These are phyloP conservation scores for Sclerotinia subarctica DNA, from an alignment of 2,329 filamentous ascomycete species.

Conservation along the genomic window DNA sequence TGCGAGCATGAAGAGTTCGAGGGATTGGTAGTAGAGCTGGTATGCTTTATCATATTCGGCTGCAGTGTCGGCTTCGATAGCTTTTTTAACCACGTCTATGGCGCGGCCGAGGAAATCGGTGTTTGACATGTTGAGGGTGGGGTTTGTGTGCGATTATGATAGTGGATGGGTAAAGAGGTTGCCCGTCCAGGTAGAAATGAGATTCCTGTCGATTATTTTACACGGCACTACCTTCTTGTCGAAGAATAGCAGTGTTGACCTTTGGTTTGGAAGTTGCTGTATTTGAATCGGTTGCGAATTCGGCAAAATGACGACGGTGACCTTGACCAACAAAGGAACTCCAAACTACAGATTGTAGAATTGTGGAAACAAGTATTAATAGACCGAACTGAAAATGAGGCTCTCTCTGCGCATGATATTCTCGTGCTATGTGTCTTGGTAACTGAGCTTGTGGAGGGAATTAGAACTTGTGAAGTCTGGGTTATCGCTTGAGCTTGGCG, in stretches of 20 bases:
- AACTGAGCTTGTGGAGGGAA: slow-evolving; percentile 4
- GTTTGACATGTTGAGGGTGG: slow-evolving; percentile 68
- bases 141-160: slow-evolving; percentile 1
- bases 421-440: neutral
- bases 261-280: slow-evolving; percentile 1
- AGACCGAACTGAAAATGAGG: neutral
- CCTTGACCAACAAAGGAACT: neutral
- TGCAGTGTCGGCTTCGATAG: slow-evolving; percentile 92
- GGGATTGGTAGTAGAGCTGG: slow-evolving; percentile 89
- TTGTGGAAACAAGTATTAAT: neutral
- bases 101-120: slow-evolving; percentile 96
- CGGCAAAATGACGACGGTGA: neutral
- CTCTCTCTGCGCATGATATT: neutral
- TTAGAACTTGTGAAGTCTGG: slow-evolving; percentile 23
- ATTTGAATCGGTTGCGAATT: slow-evolving; percentile 6
- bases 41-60: slow-evolving; percentile 98
- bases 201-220: neutral
- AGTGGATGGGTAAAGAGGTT: neutral
- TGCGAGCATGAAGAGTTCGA: slow-evolving; percentile 98
- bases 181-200: neutral
- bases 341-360: neutral
- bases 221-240: neutral
- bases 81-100: slow-evolving; percentile 95
- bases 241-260: neutral
- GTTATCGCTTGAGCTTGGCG: slow-evolving; percentile 24